Conservation (phyloP, 352 stramenopile species). For the Globisporangium cederbergense region DNA sequence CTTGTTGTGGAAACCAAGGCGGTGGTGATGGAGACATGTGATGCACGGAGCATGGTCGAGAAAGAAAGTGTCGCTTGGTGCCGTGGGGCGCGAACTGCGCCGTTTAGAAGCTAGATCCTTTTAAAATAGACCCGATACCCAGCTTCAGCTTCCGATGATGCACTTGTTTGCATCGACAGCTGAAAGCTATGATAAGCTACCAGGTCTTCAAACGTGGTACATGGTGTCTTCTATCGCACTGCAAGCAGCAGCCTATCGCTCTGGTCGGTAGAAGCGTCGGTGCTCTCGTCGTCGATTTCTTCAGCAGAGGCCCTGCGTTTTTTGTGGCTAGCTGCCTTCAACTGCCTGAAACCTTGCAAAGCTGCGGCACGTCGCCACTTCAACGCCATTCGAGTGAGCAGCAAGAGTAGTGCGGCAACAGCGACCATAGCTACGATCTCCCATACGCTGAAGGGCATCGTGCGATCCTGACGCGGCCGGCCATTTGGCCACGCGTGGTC, state of each 20-base stretch:
- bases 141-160: background rate
- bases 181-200: background rate
- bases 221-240: background rate
- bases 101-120: background rate
- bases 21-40: background rate
- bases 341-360: background rate
- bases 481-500: slow-evolving; percentile 45
- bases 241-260: slow-evolving; percentile 1
- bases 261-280: background rate
- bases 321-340: background rate
- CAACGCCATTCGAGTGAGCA: slow-evolving; percentile 8
- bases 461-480: slow-evolving; percentile 23
- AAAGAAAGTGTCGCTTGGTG: background rate
- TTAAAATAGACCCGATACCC: background rate
- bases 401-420: slow-evolving; percentile 1
- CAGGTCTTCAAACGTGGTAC: background rate
- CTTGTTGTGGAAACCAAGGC: background rate
- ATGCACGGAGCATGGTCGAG: background rate
- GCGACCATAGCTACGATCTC: slow-evolving; percentile 8
- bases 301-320: slow-evolving; percentile 1
- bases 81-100: background rate
- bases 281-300: background rate
- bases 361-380: background rate
- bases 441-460: slow-evolving; percentile 2
- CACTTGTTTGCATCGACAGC: background rate